Evolutionary conservation across 257 asterid species (phyloP).

Genomic region (Solanum tarijense): DNA sequence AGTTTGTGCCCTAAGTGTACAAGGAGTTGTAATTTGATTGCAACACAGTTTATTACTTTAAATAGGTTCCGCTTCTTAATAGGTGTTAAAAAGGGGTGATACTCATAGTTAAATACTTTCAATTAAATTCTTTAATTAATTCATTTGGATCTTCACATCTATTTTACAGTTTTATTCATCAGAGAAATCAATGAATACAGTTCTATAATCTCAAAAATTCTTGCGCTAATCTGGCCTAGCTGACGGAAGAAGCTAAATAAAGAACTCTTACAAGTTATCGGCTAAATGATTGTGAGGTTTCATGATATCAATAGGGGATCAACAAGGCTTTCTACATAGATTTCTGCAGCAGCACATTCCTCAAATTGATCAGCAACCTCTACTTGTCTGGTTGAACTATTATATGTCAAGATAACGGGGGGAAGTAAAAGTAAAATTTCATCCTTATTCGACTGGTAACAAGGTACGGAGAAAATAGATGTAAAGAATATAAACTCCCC

Average conservation of each 20-base stretch:
- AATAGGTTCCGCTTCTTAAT: too few relatives aligned
- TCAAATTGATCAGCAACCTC: neutral
- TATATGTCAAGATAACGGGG: neutral
- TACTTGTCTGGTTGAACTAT: neutral
- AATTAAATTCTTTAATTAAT: too few relatives aligned
- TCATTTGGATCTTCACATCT: too few relatives aligned
- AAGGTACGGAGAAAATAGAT: neutral
- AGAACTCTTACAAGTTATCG: neutral
- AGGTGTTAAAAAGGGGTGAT: too few relatives aligned
- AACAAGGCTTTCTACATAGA: neutral
- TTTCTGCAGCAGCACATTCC: neutral
- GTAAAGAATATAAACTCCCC: neutral
- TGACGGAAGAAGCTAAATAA: neutral
- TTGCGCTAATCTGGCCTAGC: neutral
- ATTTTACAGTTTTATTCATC: neutral
- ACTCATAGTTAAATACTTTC: too few relatives aligned
- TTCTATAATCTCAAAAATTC: neutral
- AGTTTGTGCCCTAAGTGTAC: too few relatives aligned
- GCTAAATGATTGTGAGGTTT: neutral
- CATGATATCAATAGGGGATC: neutral
- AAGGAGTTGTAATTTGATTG: too few relatives aligned
- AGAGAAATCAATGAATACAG: too few relatives aligned
- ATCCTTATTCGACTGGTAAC: neutral
- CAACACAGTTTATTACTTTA: too few relatives aligned
- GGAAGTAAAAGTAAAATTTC: neutral